phyloP scores from a whole-genome alignment of 495 filamentous ascomycete species.

The Talaromyces ruber region DNA sequence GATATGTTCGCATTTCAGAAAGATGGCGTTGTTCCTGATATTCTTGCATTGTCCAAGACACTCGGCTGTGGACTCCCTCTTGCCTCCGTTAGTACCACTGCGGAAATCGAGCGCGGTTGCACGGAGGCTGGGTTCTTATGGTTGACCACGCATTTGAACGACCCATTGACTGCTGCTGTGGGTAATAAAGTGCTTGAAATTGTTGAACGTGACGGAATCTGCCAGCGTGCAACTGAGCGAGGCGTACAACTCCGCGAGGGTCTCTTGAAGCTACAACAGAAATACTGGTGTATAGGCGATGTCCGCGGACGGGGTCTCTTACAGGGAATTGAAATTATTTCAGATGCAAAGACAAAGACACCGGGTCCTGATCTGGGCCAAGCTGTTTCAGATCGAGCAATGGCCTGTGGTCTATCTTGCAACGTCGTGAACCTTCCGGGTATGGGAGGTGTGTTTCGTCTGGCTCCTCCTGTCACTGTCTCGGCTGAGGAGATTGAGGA shows the following conservation, averaged over 20 bases:
- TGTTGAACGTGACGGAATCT: slow-evolving; percentile 40
- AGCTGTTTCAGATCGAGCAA: slow-evolving; percentile 31
- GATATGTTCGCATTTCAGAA: slow-evolving; percentile 43
- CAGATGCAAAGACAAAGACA: slow-evolving; percentile 29
- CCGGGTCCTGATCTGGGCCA: slow-evolving; percentile 38
- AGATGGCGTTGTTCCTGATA: slow-evolving; percentile 41
- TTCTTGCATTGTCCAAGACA: slow-evolving; percentile 45
- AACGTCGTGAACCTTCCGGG: slow-evolving; percentile 41
- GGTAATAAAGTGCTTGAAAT: slow-evolving; percentile 49
- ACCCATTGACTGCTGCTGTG: slow-evolving; percentile 45
- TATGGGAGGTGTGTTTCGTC: slow-evolving; percentile 46
- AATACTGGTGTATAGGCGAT: slow-evolving; percentile 48
- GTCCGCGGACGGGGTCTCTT: slow-evolving; percentile 46
- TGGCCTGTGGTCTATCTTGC: slow-evolving; percentile 41
- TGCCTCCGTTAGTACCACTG: slow-evolving; percentile 38
- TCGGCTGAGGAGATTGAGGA: slow-evolving; percentile 39
- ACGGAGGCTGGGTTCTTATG: slow-evolving; percentile 18
- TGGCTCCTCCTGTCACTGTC: slow-evolving; percentile 51
- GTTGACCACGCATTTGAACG: slow-evolving; percentile 40
- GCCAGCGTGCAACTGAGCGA: slow-evolving; percentile 23
- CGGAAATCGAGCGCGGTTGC: slow-evolving; percentile 34
- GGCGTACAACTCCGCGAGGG: slow-evolving; percentile 34
- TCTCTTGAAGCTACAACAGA: slow-evolving; percentile 28
- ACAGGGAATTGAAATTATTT: slow-evolving; percentile 46
- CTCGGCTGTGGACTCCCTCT: slow-evolving; percentile 46